Base-by-base conservation (phyloP, 140 eudicot species). In the Cichorium intybus region DNA sequence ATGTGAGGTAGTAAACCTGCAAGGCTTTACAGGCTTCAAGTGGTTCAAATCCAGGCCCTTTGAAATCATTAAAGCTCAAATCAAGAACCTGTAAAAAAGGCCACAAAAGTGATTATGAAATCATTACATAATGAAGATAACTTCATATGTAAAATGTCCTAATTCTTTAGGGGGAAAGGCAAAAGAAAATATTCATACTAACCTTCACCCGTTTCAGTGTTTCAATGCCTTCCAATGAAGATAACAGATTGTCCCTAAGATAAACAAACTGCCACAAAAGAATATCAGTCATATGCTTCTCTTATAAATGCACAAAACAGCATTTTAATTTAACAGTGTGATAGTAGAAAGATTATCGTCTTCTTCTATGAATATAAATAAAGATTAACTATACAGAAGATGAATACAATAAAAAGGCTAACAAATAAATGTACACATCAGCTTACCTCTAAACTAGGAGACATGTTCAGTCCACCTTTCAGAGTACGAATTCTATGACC, bases 11-110 rank as follows among this genome's bases (percentile, higher is more conserved):
- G 53, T 52, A 61, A 61, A 93, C 99, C 95, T 94, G 99, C 47
- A 94, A 78, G 66, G 84, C 80, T 82, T 81, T 80, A 77, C 99
- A 94, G 62, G 87, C 87, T 76, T 64, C 90, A 74, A 94, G 99
- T 54, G 97, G 91, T 83, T 94, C 99, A 70, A 94, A 94, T 35
- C 95, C 99, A 70, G 95, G 99, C 60, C 95, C 99, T 80, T 88
- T 94, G 53, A 94, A 94, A 56, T 94, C 95, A 48, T 94, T 94
- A 67, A 94, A 94, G 72, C 99, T 94, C 85, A 94, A 86, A 77
- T 94, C 99, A 71, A 94, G 99, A 79, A 94, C 99, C 99, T 94
- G 79, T 50, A 74, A 60, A 68, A 68, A 6, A 58, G 60, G 64
- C 41, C 74, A 50, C 24, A 48, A 64, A 15, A 45, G 43, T 56